Conservation (phyloP, 306 rosid species). For the Alnus glutinosa region DNA sequence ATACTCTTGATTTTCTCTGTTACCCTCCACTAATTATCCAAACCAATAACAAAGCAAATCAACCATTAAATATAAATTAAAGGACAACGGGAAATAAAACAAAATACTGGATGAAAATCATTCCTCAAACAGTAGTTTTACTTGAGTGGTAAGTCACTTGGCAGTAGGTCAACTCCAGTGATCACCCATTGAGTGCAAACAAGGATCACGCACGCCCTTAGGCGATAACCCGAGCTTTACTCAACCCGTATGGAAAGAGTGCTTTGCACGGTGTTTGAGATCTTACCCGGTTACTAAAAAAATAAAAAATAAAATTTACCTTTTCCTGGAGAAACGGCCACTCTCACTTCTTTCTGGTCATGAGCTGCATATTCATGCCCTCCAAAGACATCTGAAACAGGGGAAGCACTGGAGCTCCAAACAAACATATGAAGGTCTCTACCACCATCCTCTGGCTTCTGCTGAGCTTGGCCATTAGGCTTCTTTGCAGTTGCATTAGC, state of each 20-base stretch:
- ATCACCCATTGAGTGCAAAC: too few relatives aligned
- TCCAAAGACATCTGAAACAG: constrained; percentile 80
- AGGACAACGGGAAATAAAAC: neutral
- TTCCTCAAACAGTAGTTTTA: too few relatives aligned
- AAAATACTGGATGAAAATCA: neutral
- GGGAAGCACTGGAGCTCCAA: constrained; percentile 86
- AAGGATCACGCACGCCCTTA: too few relatives aligned
- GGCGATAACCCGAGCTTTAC: too few relatives aligned
- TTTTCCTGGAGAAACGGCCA: constrained; percentile 68
- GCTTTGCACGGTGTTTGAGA: too few relatives aligned
- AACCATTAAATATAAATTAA: neutral
- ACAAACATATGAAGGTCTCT: constrained; percentile 88
- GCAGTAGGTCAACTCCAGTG: too few relatives aligned
- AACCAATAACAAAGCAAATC: constrained; percentile 1
- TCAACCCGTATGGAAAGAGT: too few relatives aligned
- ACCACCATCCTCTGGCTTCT: constrained; percentile 49
- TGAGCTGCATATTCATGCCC: constrained; percentile 61
- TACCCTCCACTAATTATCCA: constrained; percentile 53
- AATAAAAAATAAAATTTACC: constrained; percentile 33
- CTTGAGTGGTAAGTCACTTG: too few relatives aligned
- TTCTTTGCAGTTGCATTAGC: constrained; percentile 40
- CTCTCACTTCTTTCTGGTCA: constrained; percentile 65
- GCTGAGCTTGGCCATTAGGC: constrained; percentile 56
- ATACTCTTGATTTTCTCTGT: constrained; percentile 64
- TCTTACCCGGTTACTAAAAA: too few relatives aligned